Base-by-base conservation (phyloP, 495 filamentous ascomycete species). In the Annulohypoxylon stygium region DNA sequence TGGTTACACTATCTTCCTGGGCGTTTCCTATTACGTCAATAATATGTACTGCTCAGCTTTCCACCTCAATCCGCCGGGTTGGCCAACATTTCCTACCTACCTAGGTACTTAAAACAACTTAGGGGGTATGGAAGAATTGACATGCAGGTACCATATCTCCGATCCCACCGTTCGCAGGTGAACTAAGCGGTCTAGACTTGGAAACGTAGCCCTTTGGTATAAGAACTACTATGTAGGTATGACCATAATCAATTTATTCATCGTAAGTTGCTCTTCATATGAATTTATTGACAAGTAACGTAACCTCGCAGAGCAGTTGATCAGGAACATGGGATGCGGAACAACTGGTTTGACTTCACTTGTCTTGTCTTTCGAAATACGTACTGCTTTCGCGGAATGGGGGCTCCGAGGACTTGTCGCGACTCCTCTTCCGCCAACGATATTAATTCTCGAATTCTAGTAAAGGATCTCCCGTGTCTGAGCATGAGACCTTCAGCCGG, bases 131-230 rank as follows among this genome's bases (percentile, higher is more conserved):
- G 71, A 74, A 70, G 62, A 74, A 74, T 67, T 55, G 47, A 33
- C 25, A 54, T 54, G 50, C 50, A 70, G 36, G 41, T 55, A 65
- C 67, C 69, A 74, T 74, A 62, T 69, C 61, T 62, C 62, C 37
- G 67, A 66, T 74, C 50, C 66, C 66, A 74, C 67, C 62, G 51
- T 67, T 58, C 39, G 58, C 20, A 26, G 5, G 59, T 54, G 61
- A 65, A 67, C 62, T 65, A 50, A 67, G 62, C 25, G 71, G 34
- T 74, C 71, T 70, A 74, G 71, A 67, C 57, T 54, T 62, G 47
- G 58, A 54, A 16, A 30, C 33, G 36, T 36, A 16, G 18, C n/a
- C 12, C 18, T 61, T 33, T 25, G 41, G n/a, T 53, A 10, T 51
- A 51, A 61, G 47, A 41, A 41, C 39, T 65, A 18, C 37, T 18